Evolutionary conservation across 495 filamentous ascomycete genomes (phyloP).

Genomic region (Hapsidospora chrysogenum): DNA sequence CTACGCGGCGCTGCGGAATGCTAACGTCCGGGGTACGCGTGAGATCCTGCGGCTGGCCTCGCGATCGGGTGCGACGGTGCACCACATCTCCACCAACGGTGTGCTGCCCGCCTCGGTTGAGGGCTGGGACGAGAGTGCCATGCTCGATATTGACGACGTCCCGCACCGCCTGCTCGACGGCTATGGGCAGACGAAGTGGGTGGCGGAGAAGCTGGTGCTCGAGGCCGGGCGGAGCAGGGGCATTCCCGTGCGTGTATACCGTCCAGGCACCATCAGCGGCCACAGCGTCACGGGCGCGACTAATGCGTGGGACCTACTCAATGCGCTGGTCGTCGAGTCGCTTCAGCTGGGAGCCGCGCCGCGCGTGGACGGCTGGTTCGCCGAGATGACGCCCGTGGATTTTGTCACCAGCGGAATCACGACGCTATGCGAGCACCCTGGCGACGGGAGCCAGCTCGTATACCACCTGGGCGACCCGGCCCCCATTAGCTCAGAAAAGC

Average conservation of each 20-base stretch:
- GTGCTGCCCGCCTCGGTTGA: constrained; percentile 40
- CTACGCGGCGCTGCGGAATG: constrained; percentile 40
- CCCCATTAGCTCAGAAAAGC: constrained; percentile 33
- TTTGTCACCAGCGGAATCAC: constrained; percentile 50
- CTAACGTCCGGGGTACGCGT: constrained; percentile 43
- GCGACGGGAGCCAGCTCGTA: constrained; percentile 21
- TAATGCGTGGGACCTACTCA: constrained; percentile 51
- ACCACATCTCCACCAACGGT: constrained; percentile 54
- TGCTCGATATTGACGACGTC: constrained; percentile 40
- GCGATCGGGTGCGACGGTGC: constrained; percentile 43
- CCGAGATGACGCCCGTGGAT: constrained; percentile 58
- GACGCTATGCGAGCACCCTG: constrained; percentile 32
- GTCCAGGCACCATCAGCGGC: constrained; percentile 47
- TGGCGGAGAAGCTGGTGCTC: constrained; percentile 48
- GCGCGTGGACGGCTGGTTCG: constrained; percentile 47
- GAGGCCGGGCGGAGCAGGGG: constrained; percentile 43
- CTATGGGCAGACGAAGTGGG: constrained; percentile 52
- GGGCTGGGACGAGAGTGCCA: constrained; percentile 43
- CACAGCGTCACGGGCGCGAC: constrained; percentile 45
- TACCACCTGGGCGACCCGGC: constrained; percentile 53
- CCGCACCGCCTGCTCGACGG: constrained; percentile 42
- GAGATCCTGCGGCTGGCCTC: constrained; percentile 48
- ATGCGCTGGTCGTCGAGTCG: constrained; percentile 49
- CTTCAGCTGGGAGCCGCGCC: constrained; percentile 43
- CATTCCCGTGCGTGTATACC: constrained; percentile 42